Conservation (phyloP, 2,329 filamentous ascomycete species). For the Pezicula neosporulosa region DNA sequence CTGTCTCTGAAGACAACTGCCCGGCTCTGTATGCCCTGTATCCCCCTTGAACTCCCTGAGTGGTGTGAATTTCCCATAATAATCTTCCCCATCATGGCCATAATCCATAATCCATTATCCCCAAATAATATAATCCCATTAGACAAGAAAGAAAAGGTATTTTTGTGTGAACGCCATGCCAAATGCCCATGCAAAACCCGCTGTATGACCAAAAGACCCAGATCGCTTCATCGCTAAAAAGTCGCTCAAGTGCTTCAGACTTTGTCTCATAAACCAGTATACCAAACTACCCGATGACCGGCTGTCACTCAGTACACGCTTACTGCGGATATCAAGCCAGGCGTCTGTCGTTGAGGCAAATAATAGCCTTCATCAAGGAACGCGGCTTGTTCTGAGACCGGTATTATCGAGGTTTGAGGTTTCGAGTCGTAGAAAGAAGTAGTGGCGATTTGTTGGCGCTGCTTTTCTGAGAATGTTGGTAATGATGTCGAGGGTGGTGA, state of each 20-base stretch:
- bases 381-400: conserved; percentile 29
- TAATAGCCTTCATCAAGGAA: conserved; percentile 47
- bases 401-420: conserved; percentile 27
- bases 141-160: too few relatives aligned
- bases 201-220: background rate
- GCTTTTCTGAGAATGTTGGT: conserved; percentile 57
- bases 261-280: background rate
- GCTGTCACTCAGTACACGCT: conserved; percentile 38
- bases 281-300: conserved; percentile 1
- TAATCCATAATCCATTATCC: too few relatives aligned
- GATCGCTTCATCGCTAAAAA: conserved; percentile 1
- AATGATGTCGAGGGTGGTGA: conserved; percentile 39
- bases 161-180: background rate
- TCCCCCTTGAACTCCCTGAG: too few relatives aligned
- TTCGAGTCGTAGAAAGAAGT: conserved; percentile 33
- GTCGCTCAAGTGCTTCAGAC: background rate
- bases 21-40: too few relatives aligned
- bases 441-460: conserved; percentile 37
- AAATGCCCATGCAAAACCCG: background rate
- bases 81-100: too few relatives aligned
- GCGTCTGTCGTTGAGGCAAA: conserved; percentile 37
- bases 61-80: too few relatives aligned
- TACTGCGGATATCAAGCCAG: conserved; percentile 37
- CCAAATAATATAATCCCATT: too few relatives aligned
- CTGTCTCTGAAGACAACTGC: too few relatives aligned